Evolutionary conservation across 768 basidiomycete species (phyloP).

Genomic region (Amyloporia xantha): DNA sequence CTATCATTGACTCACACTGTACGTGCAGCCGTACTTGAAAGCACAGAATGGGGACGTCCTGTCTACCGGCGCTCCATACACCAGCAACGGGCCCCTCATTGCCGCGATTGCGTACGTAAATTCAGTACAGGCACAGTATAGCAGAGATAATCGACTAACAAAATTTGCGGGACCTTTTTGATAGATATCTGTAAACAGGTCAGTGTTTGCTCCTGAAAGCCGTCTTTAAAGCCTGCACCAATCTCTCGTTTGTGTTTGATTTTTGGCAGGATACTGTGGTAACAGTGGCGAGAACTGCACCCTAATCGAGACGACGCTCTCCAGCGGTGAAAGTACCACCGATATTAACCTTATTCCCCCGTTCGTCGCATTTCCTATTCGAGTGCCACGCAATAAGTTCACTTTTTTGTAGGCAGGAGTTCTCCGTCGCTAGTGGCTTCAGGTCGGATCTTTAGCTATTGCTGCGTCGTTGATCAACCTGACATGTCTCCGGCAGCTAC

Average conservation of each 20-base stretch:
- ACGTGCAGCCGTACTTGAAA: neutral
- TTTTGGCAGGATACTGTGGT: conserved; percentile 30
- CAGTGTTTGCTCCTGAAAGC: too few relatives aligned
- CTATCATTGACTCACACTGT: conserved; percentile 14
- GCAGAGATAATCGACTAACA: too few relatives aligned
- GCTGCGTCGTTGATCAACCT: conserved; percentile 17
- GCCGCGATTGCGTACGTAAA: conserved; percentile 33
- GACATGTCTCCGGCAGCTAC: too few relatives aligned
- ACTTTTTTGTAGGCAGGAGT: conserved; percentile 25
- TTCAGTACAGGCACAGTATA: too few relatives aligned
- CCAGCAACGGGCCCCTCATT: conserved; percentile 21
- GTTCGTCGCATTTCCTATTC: conserved; percentile 21
- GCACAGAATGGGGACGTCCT: conserved; percentile 23
- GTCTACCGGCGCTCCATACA: conserved; percentile 29
- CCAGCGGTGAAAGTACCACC: conserved; percentile 35
- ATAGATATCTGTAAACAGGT: conserved; percentile 38
- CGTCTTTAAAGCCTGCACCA: too few relatives aligned
- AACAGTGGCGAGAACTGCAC: conserved; percentile 38
- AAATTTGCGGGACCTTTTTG: too few relatives aligned
- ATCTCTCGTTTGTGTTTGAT: too few relatives aligned
- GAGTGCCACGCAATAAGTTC: too few relatives aligned
- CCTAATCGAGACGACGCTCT: conserved; percentile 35
- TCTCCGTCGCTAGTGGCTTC: conserved; percentile 29
- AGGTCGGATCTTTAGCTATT: conserved; percentile 18
- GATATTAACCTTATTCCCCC: conserved; percentile 40